These are phyloP conservation scores for Colletotrichum musicola DNA, from an alignment of 2,329 filamentous ascomycete genomes.

Conservation along the genomic window DNA sequence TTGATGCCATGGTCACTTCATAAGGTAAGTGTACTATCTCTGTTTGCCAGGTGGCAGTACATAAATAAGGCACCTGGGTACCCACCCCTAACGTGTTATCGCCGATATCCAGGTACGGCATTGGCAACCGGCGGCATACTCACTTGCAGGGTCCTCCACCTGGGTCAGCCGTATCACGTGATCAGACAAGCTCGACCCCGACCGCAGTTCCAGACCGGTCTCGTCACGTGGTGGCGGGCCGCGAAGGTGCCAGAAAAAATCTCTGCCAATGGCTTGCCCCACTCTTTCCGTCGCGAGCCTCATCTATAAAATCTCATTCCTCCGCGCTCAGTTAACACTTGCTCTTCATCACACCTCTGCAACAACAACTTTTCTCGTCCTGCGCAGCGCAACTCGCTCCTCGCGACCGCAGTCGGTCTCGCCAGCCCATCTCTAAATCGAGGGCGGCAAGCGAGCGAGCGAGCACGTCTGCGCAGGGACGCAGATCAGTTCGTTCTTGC, in stretches of 20 bases:
- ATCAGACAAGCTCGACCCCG: too few relatives aligned
- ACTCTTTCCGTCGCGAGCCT: conserved; percentile 34
- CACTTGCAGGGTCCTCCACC: too few relatives aligned
- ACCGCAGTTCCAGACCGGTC: conserved; percentile 1
- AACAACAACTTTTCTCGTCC: not conserved
- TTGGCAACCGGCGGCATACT: too few relatives aligned
- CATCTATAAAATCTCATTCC: conserved; percentile 34
- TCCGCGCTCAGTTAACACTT: not conserved
- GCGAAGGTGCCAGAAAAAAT: conserved; percentile 33
- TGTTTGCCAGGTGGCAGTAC: too few relatives aligned
- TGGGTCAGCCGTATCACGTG: not conserved
- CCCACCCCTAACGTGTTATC: too few relatives aligned
- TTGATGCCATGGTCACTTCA: too few relatives aligned
- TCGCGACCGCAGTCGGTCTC: not conserved
- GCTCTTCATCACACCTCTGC: not conserved
- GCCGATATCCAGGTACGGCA: too few relatives aligned
- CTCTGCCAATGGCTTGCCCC: conserved; percentile 16
- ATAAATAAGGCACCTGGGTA: too few relatives aligned
- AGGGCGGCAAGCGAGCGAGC: not conserved
- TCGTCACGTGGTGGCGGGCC: not conserved
- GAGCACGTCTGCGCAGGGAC: too few relatives aligned
- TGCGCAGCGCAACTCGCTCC: not conserved
- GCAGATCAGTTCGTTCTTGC: not conserved
- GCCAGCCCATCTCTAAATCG: not conserved
- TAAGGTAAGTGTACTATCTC: too few relatives aligned